phyloP scores from a whole-genome alignment of 1,139 yeast species.

The Candida tunisiensis region DNA sequence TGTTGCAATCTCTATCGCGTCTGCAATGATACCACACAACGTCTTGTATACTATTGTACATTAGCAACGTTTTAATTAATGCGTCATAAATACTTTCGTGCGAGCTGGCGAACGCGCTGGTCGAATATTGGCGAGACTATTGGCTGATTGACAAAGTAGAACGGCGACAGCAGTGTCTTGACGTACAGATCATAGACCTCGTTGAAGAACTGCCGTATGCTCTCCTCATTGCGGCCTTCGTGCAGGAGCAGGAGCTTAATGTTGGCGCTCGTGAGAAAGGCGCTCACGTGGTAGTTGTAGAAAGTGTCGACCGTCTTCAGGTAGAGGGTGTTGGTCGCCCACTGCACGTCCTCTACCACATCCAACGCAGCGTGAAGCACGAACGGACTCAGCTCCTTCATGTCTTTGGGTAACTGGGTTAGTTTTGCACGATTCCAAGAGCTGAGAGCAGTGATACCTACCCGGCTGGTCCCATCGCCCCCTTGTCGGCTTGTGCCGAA shows the following conservation, averaged over 20 bases:
- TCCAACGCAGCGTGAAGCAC: conserved; percentile 81
- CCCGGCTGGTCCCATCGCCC: conserved; percentile 43
- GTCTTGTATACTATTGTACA: neutral
- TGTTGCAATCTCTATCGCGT: too few species aligned
- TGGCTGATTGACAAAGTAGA: conserved; percentile 61
- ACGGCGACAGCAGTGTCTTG: conserved; percentile 75
- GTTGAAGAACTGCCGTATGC: conserved; percentile 65
- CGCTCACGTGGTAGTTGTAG: conserved; percentile 65
- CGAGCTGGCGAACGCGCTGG: conserved; percentile 48
- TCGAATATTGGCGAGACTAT: conserved; percentile 67
- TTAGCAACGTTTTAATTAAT: neutral
- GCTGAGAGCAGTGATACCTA: too few species aligned
- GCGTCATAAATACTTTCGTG: conserved; percentile 51
- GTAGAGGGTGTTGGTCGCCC: conserved; percentile 50
- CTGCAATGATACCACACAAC: neutral
- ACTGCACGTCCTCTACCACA: conserved; percentile 75
- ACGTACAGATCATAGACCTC: conserved; percentile 82
- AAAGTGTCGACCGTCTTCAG: conserved; percentile 73
- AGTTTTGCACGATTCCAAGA: neutral
- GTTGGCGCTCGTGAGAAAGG: conserved; percentile 67
- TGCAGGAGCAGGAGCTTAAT: conserved; percentile 68
- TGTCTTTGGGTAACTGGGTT: conserved; percentile 40
- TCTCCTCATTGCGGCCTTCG: conserved; percentile 48
- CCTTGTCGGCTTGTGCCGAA: conserved; percentile 58
- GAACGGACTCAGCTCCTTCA: conserved; percentile 73